Evolutionary conservation across 805 yeast genomes (phyloP).

Genomic region (Candida anglica): DNA sequence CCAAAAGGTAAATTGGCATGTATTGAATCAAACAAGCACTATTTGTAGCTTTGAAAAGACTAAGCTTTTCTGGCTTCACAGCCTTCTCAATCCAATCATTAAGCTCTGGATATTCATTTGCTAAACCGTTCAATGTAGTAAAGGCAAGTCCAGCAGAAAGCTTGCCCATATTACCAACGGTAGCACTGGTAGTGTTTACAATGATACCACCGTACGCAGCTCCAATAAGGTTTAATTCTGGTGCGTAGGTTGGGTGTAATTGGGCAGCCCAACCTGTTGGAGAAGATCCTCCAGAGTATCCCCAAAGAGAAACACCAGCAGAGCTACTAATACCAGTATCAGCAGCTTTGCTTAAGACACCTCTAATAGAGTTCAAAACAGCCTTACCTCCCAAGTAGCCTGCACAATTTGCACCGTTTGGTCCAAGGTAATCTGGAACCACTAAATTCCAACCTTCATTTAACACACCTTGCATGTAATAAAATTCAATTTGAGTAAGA

Average conservation of each 20-base stretch:
- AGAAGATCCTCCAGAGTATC: conserved; percentile 26
- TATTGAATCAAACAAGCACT: too few relatives aligned
- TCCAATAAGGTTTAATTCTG: conserved; percentile 22
- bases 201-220: conserved; percentile 23
- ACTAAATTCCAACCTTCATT: conserved; percentile 15
- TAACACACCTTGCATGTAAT: conserved; percentile 8
- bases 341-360: conserved; percentile 8
- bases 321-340: conserved; percentile 11
- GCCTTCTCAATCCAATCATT: too few relatives aligned
- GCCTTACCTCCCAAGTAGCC: conserved; percentile 15
- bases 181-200: conserved; percentile 16
- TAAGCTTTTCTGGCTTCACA: neutral
- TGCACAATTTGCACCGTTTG: conserved; percentile 14
- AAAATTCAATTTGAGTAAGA: conserved; percentile 10
- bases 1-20: conserved; percentile 1
- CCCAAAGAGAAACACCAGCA: conserved; percentile 17
- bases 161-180: conserved; percentile 13
- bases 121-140: conserved; percentile 16
- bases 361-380: conserved; percentile 15
- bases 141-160: conserved; percentile 17
- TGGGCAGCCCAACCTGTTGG: conserved; percentile 25
- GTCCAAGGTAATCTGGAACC: conserved; percentile 17
- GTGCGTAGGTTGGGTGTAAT: conserved; percentile 23
- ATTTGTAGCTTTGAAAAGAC: conserved; percentile 2
- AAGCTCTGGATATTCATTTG: conserved; percentile 19